phyloP scores from a whole-genome alignment of 1,139 yeast genomes.

The Yamadazyma siamensis region DNA sequence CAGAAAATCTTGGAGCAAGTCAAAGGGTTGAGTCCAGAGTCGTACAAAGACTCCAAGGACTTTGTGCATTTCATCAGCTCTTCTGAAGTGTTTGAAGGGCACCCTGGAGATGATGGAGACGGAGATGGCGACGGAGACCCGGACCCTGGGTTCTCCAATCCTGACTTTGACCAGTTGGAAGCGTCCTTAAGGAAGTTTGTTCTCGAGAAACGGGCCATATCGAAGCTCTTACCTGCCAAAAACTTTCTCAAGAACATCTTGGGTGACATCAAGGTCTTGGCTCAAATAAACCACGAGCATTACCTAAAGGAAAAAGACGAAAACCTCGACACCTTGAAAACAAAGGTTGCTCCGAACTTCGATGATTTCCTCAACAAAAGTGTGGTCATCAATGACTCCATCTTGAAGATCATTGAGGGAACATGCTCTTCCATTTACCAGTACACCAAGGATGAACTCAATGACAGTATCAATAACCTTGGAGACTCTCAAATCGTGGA shows the following conservation, averaged over 20 bases:
- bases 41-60: slow-evolving; percentile 79
- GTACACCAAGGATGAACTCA: slow-evolving; percentile 53
- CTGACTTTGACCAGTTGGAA: slow-evolving; percentile 82
- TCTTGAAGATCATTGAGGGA: slow-evolving; percentile 61
- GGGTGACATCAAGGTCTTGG: slow-evolving; percentile 58
- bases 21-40: slow-evolving; percentile 83
- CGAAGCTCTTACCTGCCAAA: slow-evolving; percentile 91
- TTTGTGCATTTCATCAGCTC: slow-evolving; percentile 95
- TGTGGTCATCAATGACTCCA: slow-evolving; percentile 51
- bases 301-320: slow-evolving; percentile 46
- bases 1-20: slow-evolving; percentile 80
- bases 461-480: slow-evolving; percentile 50
- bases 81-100: slow-evolving; percentile 30
- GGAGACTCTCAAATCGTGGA: slow-evolving; percentile 56
- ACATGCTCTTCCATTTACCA: slow-evolving; percentile 60
- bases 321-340: slow-evolving; percentile 45
- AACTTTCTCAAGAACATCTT: slow-evolving; percentile 71
- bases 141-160: slow-evolving; percentile 33
- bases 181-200: slow-evolving; percentile 82
- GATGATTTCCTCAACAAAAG: slow-evolving; percentile 53
- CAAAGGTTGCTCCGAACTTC: slow-evolving; percentile 59
- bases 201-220: slow-evolving; percentile 81
- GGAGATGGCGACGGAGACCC: slow-evolving; percentile 27
- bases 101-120: slow-evolving; percentile 21
- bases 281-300: slow-evolving; percentile 58